Conservation (phyloP, 305 asterid genomes). For the Fraxinus dipetala region DNA sequence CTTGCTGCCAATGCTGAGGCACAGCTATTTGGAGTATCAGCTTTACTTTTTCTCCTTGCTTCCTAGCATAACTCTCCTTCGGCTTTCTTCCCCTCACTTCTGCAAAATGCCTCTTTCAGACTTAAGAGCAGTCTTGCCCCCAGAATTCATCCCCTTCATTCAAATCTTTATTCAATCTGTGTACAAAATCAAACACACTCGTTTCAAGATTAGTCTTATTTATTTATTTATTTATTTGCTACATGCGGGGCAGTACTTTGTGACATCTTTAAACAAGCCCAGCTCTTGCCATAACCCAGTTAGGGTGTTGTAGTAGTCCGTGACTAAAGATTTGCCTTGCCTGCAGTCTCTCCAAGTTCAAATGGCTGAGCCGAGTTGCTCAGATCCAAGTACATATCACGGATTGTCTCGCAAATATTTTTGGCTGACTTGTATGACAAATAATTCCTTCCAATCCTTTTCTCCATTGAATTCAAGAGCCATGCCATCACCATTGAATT, state of each 20-base stretch:
- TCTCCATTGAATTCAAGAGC: not conserved
- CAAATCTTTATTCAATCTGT: not conserved
- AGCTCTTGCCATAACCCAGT: not conserved
- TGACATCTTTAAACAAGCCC: not conserved
- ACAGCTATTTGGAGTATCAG: not conserved
- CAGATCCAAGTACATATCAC: not conserved
- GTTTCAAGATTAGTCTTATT: not conserved
- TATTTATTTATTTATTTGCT: too few relatives aligned
- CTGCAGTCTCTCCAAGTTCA: not conserved
- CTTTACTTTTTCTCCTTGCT: not conserved
- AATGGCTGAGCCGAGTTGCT: not conserved
- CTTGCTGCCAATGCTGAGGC: not conserved
- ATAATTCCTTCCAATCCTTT: not conserved
- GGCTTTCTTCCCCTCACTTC: not conserved
- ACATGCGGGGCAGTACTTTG: not conserved
- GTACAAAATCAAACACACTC: not conserved
- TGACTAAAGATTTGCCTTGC: not conserved
- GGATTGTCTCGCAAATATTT: not conserved
- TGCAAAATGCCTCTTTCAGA: not conserved
- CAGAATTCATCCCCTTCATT: not conserved
- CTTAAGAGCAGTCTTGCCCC: not conserved
- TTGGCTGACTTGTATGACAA: not conserved
- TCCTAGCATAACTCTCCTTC: not conserved
- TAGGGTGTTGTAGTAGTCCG: not conserved
- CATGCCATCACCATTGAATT: not conserved